Base-by-base conservation (phyloP, 2,329 filamentous ascomycete species). In the Pseudohalonectria lignicola region DNA sequence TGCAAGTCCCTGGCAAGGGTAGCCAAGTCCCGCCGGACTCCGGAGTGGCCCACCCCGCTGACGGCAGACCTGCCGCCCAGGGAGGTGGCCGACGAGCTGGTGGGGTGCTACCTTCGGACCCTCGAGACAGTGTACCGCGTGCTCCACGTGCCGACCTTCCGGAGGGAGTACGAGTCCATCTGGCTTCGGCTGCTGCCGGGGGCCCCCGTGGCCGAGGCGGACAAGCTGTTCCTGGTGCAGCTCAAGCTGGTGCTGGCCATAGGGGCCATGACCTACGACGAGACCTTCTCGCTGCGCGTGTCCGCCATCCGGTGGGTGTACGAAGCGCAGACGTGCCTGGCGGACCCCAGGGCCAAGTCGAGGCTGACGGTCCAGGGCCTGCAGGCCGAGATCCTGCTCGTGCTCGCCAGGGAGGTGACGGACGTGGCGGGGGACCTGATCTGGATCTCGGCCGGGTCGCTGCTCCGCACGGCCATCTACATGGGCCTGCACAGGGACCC, bases 401-500 rank as follows among this genome's bases (percentile, higher is more conserved):
- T 40, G 2, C 21, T 48, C 2, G 45, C 45, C 26, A 41, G 46
- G 3, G 44, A 48, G 45, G 43, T 43, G 0, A 64, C 63, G 20
- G 61, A 46, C 26, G 13, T 41, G 5, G 64, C 62, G 4, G 62
- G 61, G 5, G 72, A 77, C 43, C 49, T 74, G 4, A 57, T 62
- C 2, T 77, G 71, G 71, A 62, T 71, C 23, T 59, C 65, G 2
- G 57, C 64, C 0, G 74, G 74, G 1, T 53, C 59, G 1, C 43
- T 76, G 10, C 42, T 75, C n/a, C 60, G 73, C 10, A 64, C 62
- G 7, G 74, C 72, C 37, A 67, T 78, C 49, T 64, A 64, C 39
- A 74, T 76, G 62, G 74, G 74, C 4, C 56, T 77, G 5, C 72
- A 79, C 48, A 64, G 70, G 2, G 74, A 78, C 39, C 73, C 74